Percentiles rank a stretch among this genome's conserved stretches.
These are phyloP conservation scores for Phytophthora parvispora DNA, from an alignment of 352 stramenopile species.

Conservation along the genomic window DNA sequence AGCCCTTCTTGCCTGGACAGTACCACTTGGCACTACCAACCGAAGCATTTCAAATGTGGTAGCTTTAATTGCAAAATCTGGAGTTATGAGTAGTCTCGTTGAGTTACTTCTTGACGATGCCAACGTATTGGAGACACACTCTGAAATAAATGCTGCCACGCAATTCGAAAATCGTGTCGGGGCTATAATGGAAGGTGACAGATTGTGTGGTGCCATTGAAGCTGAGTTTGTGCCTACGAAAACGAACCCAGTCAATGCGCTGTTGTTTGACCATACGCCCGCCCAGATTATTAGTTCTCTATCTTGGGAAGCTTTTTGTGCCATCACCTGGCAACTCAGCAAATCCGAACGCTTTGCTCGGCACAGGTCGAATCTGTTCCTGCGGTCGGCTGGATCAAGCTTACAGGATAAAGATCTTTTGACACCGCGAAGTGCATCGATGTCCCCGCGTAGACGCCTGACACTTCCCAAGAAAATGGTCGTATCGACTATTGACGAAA, in stretches of 20 bases:
- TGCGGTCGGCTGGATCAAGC: constrained; percentile 14
- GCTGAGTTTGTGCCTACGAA: not conserved
- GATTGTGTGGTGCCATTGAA: not conserved
- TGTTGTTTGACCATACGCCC: constrained; percentile 35
- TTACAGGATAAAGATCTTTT: constrained; percentile 29
- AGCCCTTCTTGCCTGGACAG: constrained; percentile 52
- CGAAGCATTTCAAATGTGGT: not conserved
- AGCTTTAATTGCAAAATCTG: constrained; percentile 37
- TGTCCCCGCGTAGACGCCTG: constrained; percentile 61
- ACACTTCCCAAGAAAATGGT: constrained; percentile 54
- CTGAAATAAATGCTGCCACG: constrained; percentile 9
- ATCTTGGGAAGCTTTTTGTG: constrained; percentile 46
- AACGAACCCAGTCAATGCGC: constrained; percentile 6
- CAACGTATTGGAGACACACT: constrained; percentile 23
- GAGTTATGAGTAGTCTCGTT: constrained; percentile 33
- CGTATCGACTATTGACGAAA: constrained; percentile 48
- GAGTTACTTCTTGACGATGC: constrained; percentile 38
- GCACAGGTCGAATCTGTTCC: constrained; percentile 10
- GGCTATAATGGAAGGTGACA: not conserved
- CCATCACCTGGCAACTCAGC: constrained; percentile 40
- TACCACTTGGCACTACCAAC: constrained; percentile 23
- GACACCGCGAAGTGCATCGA: constrained; percentile 21
- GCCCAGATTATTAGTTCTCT: constrained; percentile 36
- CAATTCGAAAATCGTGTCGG: not conserved
- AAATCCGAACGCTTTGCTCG: constrained; percentile 31